Conservation (phyloP, 306 rosid genomes). For the Vachellia collinsii region DNA sequence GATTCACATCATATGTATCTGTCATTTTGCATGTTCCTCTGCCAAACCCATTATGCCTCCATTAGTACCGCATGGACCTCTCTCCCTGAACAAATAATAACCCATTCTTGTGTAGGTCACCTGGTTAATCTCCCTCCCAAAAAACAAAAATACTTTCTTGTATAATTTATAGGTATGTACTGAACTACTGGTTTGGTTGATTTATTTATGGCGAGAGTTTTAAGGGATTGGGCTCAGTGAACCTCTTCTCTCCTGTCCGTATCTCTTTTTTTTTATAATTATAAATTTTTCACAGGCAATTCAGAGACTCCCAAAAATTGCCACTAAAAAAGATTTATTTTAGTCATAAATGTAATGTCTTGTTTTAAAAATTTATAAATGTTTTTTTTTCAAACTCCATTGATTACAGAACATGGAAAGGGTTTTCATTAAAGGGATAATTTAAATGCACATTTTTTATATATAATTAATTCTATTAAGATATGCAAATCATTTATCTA, state of each 20-base stretch:
- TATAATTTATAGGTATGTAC: not conserved
- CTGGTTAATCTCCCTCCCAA: not conserved
- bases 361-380: no score
- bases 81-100: not conserved
- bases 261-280: not conserved
- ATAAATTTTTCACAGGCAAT: not conserved
- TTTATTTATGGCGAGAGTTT: not conserved
- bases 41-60: slow-evolving; percentile 64
- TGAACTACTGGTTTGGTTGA: not conserved
- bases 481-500: no score
- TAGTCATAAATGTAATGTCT: no score
- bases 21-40: slow-evolving; percentile 49
- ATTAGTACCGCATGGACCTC: slow-evolving; percentile 38
- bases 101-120: not conserved
- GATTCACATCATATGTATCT: slow-evolving; percentile 10
- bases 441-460: no score
- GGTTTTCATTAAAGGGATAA: no score
- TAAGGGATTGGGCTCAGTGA: not conserved
- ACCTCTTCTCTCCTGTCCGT: not conserved
- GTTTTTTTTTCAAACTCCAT: no score
- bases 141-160: no score
- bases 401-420: no score
- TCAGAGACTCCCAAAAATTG: not conserved
- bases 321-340: no score
- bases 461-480: not conserved